Evolutionary conservation across 176 grass and related monocot genomes (phyloP), one percentile per base, ranked within the genome.

Genomic region (Eragrostis curvula): DNA sequence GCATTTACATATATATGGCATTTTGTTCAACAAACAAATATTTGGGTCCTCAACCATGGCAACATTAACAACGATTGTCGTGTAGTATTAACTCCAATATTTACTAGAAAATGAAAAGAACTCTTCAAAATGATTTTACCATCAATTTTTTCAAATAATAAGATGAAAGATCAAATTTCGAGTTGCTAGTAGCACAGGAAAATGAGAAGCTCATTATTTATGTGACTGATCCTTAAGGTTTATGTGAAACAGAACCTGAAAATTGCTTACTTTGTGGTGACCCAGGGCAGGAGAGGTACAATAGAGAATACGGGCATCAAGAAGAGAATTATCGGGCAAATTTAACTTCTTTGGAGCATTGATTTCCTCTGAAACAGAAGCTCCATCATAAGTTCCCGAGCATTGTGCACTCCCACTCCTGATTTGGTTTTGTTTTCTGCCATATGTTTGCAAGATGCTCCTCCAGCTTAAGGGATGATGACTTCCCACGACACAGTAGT

Each of bases 201-300:
- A 87, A 70, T 81, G 5, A 62, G 52, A 81, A 65, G 32, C 16
- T 17, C 49, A 68, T 14, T 27, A 67, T 81, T 24, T 24, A 47
- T 47, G 50, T 20, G 36, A 47, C 23, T 62, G 12, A 57, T 76
- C 39, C 48, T 74, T 9, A 77, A 75, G 72, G 42, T 70, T 79
- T 6, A 18, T 83, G 5, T 40, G 56, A 27, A 18, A 41, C 43
- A 55, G 14, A 58, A 8, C 2, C 48, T 66, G 40, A 79, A 47
- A 75, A 49, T 25, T 68, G 51, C 66, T 71, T 79, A 95, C 92
- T 82, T 98, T 91, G 84, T 93, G 95, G 85, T 98, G 95, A 60
- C 92, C 95, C 84, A 98, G 71, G 75, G 95, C 90, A 75, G 95
- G 90, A 87, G 92, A 90, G 71, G 90, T 73, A 80, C 88, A 91